These are phyloP conservation scores for Rhizoclosmatium globosum DNA, from an alignment of 192 early-diverging fungal genomes.

Conservation along the genomic window DNA sequence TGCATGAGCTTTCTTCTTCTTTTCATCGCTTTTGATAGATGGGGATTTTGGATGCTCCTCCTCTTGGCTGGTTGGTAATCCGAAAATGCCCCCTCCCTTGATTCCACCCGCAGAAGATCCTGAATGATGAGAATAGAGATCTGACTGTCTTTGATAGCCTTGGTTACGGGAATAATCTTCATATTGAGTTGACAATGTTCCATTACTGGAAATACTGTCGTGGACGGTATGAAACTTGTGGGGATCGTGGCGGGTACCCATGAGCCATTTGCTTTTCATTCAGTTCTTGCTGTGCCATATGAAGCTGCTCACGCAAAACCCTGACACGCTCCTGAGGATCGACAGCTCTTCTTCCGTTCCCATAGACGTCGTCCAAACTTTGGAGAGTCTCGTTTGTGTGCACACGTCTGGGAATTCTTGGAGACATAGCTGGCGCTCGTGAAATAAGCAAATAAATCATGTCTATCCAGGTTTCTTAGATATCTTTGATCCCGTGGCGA, in stretches of 20 bases:
- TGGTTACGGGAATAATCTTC: not conserved
- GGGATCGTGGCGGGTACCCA: not conserved
- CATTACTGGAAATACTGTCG: not conserved
- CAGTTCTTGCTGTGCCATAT: not conserved
- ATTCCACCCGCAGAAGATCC: not conserved
- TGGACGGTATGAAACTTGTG: not conserved
- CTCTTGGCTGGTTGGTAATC: not conserved
- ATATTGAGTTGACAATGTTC: not conserved
- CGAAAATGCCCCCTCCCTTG: constrained; percentile 2
- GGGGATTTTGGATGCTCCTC: no score
- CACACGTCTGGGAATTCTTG: not conserved
- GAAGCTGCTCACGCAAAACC: not conserved
- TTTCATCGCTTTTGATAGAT: constrained; percentile 23
- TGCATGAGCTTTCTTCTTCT: not conserved
- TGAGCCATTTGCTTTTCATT: not conserved
- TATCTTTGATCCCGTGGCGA: not conserved
- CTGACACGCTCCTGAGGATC: not conserved
- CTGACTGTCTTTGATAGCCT: not conserved
- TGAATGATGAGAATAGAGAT: not conserved
- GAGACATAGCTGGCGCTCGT: not conserved
- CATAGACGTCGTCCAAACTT: not conserved
- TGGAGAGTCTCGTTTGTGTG: not conserved
- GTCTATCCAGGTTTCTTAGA: constrained; percentile 21
- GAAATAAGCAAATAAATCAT: constrained; percentile 13
- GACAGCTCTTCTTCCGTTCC: not conserved